Conservation (phyloP, 1,139 yeast genomes). For the Kodamaea sp. region DNA sequence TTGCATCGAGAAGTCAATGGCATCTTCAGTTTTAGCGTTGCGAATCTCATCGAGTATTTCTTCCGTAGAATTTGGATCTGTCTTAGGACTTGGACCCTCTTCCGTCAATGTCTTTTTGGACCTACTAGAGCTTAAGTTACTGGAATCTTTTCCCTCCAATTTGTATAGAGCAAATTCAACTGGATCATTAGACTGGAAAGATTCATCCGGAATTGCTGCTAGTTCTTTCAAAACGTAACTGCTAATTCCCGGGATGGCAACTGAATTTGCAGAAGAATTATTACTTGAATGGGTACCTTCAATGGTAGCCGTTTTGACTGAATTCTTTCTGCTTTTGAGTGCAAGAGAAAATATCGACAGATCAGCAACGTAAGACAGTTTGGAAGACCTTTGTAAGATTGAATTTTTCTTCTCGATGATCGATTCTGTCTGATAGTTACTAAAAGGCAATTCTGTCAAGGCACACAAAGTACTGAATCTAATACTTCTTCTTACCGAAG, state of each 20-base stretch:
- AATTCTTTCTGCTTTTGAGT: conserved; percentile 22
- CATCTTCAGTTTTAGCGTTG: conserved; percentile 41
- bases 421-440: conserved; percentile 19
- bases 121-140: conserved; percentile 2
- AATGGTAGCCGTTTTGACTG: conserved; percentile 16
- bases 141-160: conserved; percentile 63
- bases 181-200: conserved; percentile 59
- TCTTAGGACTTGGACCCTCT: conserved; percentile 6
- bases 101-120: conserved; percentile 2
- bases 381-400: conserved; percentile 15
- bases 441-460: conserved; percentile 45
- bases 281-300: conserved; percentile 12
- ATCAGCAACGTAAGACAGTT: conserved; percentile 33
- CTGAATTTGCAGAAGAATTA: conserved; percentile 32
- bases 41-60: conserved; percentile 44
- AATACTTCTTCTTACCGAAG: conserved; percentile 32
- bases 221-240: conserved; percentile 64
- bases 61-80: conserved; percentile 24
- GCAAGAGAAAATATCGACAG: conserved; percentile 42
- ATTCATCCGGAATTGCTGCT: conserved; percentile 81
- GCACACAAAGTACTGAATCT: conserved; percentile 44
- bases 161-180: conserved; percentile 73
- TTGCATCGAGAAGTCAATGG: conserved; percentile 26
- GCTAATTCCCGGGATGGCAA: conserved; percentile 63
- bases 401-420: conserved; percentile 10